These are phyloP conservation scores for Boletus patriciae DNA, from an alignment of 768 basidiomycete species.

Conservation along the genomic window DNA sequence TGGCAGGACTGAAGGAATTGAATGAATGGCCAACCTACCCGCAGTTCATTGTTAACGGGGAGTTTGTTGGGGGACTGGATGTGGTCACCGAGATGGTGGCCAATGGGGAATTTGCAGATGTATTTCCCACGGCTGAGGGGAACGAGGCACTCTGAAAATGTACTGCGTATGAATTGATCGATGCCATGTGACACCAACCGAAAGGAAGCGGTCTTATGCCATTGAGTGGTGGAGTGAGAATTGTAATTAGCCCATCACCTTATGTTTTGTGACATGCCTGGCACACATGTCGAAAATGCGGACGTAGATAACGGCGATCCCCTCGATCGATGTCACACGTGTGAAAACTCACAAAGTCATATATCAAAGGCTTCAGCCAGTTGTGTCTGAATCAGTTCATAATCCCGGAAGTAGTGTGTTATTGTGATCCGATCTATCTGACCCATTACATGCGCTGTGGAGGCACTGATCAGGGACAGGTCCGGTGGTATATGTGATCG, in stretches of 20 bases:
- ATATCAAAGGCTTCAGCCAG: background rate
- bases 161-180: background rate
- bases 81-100: constrained; percentile 87
- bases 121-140: constrained; percentile 18
- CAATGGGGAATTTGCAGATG: constrained; percentile 70
- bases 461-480: background rate
- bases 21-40: constrained; percentile 94
- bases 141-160: background rate
- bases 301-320: background rate
- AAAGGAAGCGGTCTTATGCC: background rate
- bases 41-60: constrained; percentile 84
- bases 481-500: background rate
- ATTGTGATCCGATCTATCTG: background rate
- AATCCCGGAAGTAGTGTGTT: background rate
- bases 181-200: background rate
- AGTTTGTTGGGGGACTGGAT: constrained; percentile 94
- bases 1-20: constrained; percentile 62
- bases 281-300: constrained; percentile 9
- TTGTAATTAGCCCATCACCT: background rate
- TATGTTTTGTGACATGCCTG: constrained; percentile 5
- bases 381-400: background rate
- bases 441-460: background rate
- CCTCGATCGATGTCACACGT: background rate
- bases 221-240: background rate
- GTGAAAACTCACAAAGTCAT: background rate